Evolutionary conservation across 345 rosid genomes (phyloP), one percentile per base, ranked within the genome.

Genomic region (Salix arbutifolia): DNA sequence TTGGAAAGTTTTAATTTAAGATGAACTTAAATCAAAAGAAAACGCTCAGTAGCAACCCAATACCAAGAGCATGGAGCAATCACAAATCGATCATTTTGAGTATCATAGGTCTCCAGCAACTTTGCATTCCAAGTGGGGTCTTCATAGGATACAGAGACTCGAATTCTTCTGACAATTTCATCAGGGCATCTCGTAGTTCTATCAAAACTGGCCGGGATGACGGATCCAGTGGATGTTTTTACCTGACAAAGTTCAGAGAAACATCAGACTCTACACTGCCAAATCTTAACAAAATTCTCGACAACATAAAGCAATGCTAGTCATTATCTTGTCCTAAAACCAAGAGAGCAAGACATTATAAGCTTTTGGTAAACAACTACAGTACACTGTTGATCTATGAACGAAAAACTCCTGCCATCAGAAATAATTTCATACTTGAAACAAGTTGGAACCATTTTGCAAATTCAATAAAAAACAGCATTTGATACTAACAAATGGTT

Each of bases 21-120:
- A 65, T 9, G 28, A 2, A 44, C 17, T 5, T 18, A 18, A 46
- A 68, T 28, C 23, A 31, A 73, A 56, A 17, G n/a, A 52, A 61
- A 64, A 77, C 25, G 12, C 3, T 8, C 18, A 12, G 48, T 4
- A 33, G 50, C 21, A 60, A 28, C 5, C 19, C 33, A 30, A 13
- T 85, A 95, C 99, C 99, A 95, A 77, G 76, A 53, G 87, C 93
- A 90, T 12, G 97, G 89, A 69, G 92, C 91, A 70, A 95, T 85
- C 31, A 86, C 79, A 83, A 92, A 91, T 75, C 79, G 82, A 81
- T 95, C 97, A 73, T 87, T 79, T 80, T 33, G 75, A 46, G 99
- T 88, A 73, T 90, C 90, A 83, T 95, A 93, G 68, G 97, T 95
- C 70, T 91, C 97, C 74, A 95, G 81, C 73, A 95, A 80, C 88